A percentile compares a stretch with the other conserved stretches of the same genome.
Evolutionary conservation across 1,139 yeast species (phyloP).

Genomic region (Protomyces inundatus): DNA sequence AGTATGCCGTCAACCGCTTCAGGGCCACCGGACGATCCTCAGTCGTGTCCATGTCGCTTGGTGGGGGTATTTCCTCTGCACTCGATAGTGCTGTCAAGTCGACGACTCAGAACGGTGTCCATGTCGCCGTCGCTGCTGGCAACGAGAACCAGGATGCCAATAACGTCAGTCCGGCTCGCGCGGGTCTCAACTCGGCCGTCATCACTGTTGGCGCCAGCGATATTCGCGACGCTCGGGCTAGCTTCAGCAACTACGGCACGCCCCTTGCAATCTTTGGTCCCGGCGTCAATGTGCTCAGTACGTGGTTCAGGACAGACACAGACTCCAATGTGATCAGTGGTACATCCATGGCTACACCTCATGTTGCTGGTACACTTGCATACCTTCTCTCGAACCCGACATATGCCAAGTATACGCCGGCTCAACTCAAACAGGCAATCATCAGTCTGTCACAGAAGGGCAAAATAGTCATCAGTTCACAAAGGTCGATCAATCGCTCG

Average conservation of each 20-base stretch:
- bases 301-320: constrained; percentile 73
- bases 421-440: background rate
- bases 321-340: constrained; percentile 91
- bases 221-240: constrained; percentile 48
- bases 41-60: constrained; percentile 50
- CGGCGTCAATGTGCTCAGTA: constrained; percentile 50
- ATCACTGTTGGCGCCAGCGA: constrained; percentile 58
- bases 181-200: constrained; percentile 56
- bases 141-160: constrained; percentile 61
- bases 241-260: constrained; percentile 60
- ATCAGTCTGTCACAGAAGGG: background rate
- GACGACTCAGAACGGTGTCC: constrained; percentile 54
- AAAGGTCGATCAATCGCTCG: background rate
- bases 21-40: constrained; percentile 43
- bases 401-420: constrained; percentile 47
- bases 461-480: background rate
- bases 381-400: constrained; percentile 52
- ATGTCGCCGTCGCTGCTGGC: constrained; percentile 63
- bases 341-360: constrained; percentile 99
- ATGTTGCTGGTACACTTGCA: constrained; percentile 77
- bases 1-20: constrained; percentile 40
- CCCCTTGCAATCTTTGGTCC: constrained; percentile 63
- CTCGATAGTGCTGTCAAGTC: constrained; percentile 54
- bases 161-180: constrained; percentile 57
- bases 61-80: constrained; percentile 54